Evolutionary conservation across 768 basidiomycete species (phyloP), one percentile per base, ranked within the genome.

Genomic region (Macrolepiota dolichaula): DNA sequence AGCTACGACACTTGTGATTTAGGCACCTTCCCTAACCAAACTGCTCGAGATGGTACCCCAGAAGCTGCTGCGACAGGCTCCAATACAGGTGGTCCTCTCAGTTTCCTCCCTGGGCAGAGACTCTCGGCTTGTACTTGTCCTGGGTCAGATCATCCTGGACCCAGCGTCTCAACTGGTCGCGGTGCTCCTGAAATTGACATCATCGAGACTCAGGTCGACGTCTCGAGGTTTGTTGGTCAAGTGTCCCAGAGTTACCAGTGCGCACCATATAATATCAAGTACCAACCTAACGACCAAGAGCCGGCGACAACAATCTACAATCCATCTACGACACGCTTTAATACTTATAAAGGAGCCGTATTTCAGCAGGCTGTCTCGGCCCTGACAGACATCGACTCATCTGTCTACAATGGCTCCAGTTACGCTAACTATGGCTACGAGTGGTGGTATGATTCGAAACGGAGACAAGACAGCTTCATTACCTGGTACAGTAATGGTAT

Each of bases 111-210:
- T 10, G 96, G 95, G 0, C 96, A 97, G 69, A 81, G 87, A 44
- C 72, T 92, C 7, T 91, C 91, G 1, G 81, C 92, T 0, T 98
- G 95, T 73, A 94, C 93, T 1, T 98, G 95, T 70, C 73, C 88
- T 0, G 85, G 84, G 12, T 83, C 85, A n/a, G 91, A 92, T 65
- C 95, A 98, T 71, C 95, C 95, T 9, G 95, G 95, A 9, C 95
- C 95, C 2, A 79, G 67, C 61, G 77, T 80, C 61, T 77, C 72
- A 24, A 75, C 72, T 17, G 92, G 92, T 9, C 85, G 95, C 42
- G 85, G 85, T 36, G 90, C 87, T 1, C 94, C 95, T 0, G 96
- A 98, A 76, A 93, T 97, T 67, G 94, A 97, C 71, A 79, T 97
- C 64, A 70, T 96, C 58, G 95, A 97, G 76, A 85, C 92, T 0